Evolutionary conservation across 495 filamentous ascomycete species (phyloP), one percentile per base, ranked within the genome.

Genomic region (Penicillium nucicola): DNA sequence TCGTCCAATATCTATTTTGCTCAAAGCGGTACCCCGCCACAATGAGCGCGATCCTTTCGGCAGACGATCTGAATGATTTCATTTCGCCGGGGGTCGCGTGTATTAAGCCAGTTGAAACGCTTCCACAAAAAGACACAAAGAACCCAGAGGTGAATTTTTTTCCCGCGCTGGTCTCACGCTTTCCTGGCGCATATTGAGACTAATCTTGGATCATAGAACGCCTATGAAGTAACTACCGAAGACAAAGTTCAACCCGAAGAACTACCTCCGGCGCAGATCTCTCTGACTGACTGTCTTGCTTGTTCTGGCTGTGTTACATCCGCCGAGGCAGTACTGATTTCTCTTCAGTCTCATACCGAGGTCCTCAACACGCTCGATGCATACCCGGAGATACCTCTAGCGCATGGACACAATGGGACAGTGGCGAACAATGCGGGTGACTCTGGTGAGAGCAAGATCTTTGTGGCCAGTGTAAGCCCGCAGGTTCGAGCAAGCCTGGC

Each of bases 271-370:
- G 91, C 93, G 2, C 84, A 96, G 64, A 97, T 98, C 50, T 96
- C 91, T 39, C 81, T 98, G 49, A 98, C 93, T 13, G 93, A 98
- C 68, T 98, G 93, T 63, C 85, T 98, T 39, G 93, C 93, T 38
- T 98, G 93, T 66, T 97, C 93, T 18, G 93, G 93, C 40, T 98
- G 93, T 68, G 95, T 98, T 15, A 98, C 93, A 3, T 95, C 91
- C 11, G 93, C 95, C 15, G 93, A 98, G 68, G 93, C 93, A 4
- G 88, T 98, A 11, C 80, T 98, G 22, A 90, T 98, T 39, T 90
- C 85, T 20, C 75, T 97, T 42, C 93, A 98, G 67, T 92, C 88
- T 42, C 93, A 97, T 67, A 76, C 81, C 12, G 93, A 98, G 66
- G 92, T 97, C 5, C 81, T 98, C 12, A 83, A 79, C 52, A 84